Evolutionary conservation across 805 yeast species (phyloP), one percentile per base, ranked within the genome.

Genomic region (Myxozyma mucilagina): DNA sequence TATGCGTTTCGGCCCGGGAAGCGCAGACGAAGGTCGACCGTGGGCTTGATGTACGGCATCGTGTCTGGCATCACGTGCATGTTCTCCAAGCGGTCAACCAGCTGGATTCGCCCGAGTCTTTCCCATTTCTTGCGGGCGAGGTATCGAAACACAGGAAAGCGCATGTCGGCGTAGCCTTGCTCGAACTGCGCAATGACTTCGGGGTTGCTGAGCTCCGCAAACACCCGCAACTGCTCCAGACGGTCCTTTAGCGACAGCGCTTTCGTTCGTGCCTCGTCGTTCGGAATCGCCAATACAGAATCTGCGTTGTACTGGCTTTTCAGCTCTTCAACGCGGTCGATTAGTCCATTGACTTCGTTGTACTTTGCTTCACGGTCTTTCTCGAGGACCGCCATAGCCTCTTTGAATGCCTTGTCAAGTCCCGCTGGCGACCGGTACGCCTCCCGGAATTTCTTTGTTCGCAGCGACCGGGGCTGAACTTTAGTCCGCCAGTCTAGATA

Each of bases 51-150:
- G 1, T 97, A 91, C 32, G 97, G 94, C 73, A 94, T 72, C 2
- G 98, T 92, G 72, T 94, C 99, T 14, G 99, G 99, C 61, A 94
- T 89, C 47, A 90, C 90, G 47, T 82, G 82, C 67, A 90, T 77
- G 59, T 87, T 85, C 76, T 94, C 99, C 56, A 94, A 75, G 78
- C 98, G 85, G 77, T 94, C 97, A 94, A 94, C 90, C 56, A 87
- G 78, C 54, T 90, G 72, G 89, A 90, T 87, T 74, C 84, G 83
- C 47, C 83, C 86, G 64, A 85, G 79, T 13, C 74, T 69, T 72
- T 84, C 82, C 97, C 97, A 93, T 65, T 86, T 82, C 63, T 86
- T 76, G 68, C 83, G 77, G 61, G 89, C 82, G 65, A 84, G 77
- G 53, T 83, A 76, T 72, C 97, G 84, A 76, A 85, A 92, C n/a